Evolutionary conservation across 768 basidiomycete genomes (phyloP), one percentile per base, ranked within the genome.

Genomic region (Suillus bovinus): DNA sequence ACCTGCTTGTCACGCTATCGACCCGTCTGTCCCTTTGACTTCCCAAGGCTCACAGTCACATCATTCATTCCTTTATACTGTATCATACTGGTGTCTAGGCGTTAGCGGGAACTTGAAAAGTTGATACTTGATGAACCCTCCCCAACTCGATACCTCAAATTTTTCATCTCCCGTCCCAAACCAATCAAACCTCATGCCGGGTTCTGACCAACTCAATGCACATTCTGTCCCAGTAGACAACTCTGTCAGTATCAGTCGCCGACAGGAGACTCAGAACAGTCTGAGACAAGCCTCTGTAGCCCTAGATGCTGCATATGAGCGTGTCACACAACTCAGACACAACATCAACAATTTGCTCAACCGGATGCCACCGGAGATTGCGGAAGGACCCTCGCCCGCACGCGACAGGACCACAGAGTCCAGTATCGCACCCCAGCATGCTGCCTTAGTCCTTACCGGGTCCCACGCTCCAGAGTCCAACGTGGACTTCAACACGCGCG

Each of bases 321-420:
- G 83, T 52, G 82, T 87, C 68, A 79, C 80, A 55, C 81, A 82
- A 71, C 80, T 86, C 56, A 80, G 85, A 62, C 79, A 79, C 34
- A 84, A 77, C 64, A 77, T 87, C 39, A 72, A 80, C 57, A 77
- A 78, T 62, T 72, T 85, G 63, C 64, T 76, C 67, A 70, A 68
- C 64, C 71, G 73, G 63, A 72, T 83, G 63, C 76, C 78, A 56
- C 79, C 80, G 20, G 77, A 73, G 57, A 62, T 59, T 46, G 39
- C 62, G 63, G 66, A 63, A 14, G 11, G 58, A 44, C 49, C 57
- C 10, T 44, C 69, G 14, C 50, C 54, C 22, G 64, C 27, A 24
- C 67, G 38, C 34, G 54, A 65, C 31, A 60, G 59, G 47, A 46
- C 42, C 24, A 57, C 64, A 50, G 75, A 74, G n/a, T 14, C 66